Base-by-base conservation (phyloP, 345 rosid genomes). In the Arabidopsis suecica region DNA sequence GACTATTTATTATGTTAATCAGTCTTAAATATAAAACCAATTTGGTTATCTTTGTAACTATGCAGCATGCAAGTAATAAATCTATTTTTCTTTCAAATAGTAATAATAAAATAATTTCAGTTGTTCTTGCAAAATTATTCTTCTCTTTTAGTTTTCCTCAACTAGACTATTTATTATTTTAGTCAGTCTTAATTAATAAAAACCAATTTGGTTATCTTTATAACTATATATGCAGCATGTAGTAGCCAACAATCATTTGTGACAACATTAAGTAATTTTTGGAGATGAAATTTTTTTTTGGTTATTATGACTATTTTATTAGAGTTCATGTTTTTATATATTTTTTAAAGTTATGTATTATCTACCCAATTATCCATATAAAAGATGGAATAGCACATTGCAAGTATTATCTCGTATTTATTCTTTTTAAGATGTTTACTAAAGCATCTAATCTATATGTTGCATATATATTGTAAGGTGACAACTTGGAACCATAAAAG, bases 391-490 rank as follows among this genome's bases (percentile, higher is more conserved):
- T 47, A 48, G 9, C 36, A 66, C 22, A 74, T 38, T 38, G 38
- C 36, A 59, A 59, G 18, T 59, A 67, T 59, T 50, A 51, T 74
- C 14, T 18, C 18, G 33, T 54, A 42, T 44, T 34, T 76, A 16
- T 62, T 62, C 70, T 7, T 25, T 76, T 61, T 34, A 1, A 62
- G 63, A 53, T 44, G 69, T 62, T 23, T n/a, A 14, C 23, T 40
- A 53, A 37, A 61, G 74, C 53, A 68, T 64, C 37, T 61, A 30
- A 22, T 60, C 61, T 53, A 34, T 62, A 69, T 61, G 58, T 76
- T 69, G 44, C 58, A 54, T 42, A 55, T 63, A 54, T 42, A 55
- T 63, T 63, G 71, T 61, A 34, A 63, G 66, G 71, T 63, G 71
- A 18, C 28, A 59, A 69, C 42, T 47, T 32, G 61, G 45, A 55